phyloP scores from a whole-genome alignment of 345 rosid genomes.

The Gossypium thurberi region DNA sequence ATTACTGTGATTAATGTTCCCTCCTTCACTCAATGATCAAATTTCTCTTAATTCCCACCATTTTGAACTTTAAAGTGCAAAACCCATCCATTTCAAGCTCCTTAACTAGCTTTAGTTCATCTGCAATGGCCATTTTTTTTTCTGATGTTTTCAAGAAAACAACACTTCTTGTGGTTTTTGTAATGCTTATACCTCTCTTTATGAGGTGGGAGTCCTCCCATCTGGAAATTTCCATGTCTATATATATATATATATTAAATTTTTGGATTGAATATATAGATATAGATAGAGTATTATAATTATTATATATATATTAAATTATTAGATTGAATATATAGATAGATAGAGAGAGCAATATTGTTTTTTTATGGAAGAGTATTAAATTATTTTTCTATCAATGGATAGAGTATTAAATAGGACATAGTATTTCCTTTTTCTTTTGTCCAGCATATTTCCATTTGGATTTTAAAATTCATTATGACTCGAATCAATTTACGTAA shows the following conservation, averaged over 20 bases:
- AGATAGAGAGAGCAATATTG: no score
- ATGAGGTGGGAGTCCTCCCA: not conserved
- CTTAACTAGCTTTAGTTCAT: not conserved
- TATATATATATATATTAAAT: not conserved
- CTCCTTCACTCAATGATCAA: not conserved
- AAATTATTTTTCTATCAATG: no score
- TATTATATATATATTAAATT: not conserved
- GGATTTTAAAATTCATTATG: not conserved
- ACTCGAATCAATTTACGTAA: no score
- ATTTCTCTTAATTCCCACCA: not conserved
- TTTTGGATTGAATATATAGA: not conserved
- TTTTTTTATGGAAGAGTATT: no score
- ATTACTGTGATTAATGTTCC: constrained; percentile 1
- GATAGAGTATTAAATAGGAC: no score
- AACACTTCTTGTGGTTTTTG: not conserved
- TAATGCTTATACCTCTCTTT: not conserved
- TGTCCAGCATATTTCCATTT: not conserved
- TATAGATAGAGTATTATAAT: no score
- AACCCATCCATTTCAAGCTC: not conserved
- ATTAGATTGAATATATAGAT: not conserved
- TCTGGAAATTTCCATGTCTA: no score
- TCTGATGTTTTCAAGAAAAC: not conserved
- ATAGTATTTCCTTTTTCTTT: not conserved
- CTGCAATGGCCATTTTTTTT: not conserved
- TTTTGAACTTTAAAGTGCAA: not conserved